Evolutionary conservation across 176 grass and related monocot genomes (phyloP).

Genomic region (Oryza glaberrima): DNA sequence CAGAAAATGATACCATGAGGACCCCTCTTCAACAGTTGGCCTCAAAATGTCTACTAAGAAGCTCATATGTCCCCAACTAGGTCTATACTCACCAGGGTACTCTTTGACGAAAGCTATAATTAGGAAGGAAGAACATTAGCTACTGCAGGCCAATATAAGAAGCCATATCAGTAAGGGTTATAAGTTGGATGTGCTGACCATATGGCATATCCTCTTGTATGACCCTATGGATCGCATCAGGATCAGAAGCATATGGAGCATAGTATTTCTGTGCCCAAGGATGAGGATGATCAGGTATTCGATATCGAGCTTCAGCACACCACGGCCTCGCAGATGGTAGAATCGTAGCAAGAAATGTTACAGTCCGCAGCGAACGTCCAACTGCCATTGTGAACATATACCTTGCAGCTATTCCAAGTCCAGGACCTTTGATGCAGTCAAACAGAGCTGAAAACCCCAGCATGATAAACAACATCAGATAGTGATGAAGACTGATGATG

Average conservation of each 20-base stretch:
- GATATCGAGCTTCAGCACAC: conserved; percentile 75
- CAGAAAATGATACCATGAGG: conserved; percentile 83
- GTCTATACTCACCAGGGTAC: conserved; percentile 67
- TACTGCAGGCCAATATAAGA: conserved; percentile 7
- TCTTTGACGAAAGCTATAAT: conserved; percentile 58
- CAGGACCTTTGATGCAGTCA: conserved; percentile 83
- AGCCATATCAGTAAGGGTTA: conserved; percentile 16
- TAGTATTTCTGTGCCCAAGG: conserved; percentile 93
- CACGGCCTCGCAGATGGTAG: conserved; percentile 84
- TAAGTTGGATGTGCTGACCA: conserved; percentile 56
- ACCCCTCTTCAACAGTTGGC: conserved; percentile 75
- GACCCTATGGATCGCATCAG: conserved; percentile 66
- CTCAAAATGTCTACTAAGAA: conserved; percentile 86
- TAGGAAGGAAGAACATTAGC: conserved; percentile 12
- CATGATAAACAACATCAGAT: conserved; percentile 92
- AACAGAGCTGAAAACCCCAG: conserved; percentile 84
- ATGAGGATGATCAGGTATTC: conserved; percentile 75
- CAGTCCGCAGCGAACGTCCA: conserved; percentile 70
- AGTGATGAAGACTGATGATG: conserved; percentile 84
- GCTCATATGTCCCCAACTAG: conserved; percentile 78
- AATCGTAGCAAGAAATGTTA: conserved; percentile 87
- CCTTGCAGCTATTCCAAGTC: conserved; percentile 75
- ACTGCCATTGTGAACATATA: conserved; percentile 94
- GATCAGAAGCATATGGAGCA: conserved; percentile 81
- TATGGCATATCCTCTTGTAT: conserved; percentile 70